phyloP scores from a whole-genome alignment of 805 yeast genomes.

The Yamadazyma akitaensis region DNA sequence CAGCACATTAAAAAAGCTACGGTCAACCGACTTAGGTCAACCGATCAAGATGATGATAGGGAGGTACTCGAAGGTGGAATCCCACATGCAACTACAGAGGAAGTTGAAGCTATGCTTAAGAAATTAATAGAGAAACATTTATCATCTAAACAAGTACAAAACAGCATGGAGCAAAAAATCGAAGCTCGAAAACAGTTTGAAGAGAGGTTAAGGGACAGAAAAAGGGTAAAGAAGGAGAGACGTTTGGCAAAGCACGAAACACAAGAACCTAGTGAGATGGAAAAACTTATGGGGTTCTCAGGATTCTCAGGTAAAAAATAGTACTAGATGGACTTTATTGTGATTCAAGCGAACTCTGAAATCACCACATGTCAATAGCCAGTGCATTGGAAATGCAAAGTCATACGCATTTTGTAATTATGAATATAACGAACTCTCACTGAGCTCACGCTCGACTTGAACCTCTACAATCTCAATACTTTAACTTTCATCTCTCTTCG shows the following conservation, averaged over 20 bases:
- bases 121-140: constrained; percentile 20
- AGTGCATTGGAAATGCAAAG: too few relatives aligned
- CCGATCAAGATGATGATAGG: constrained; percentile 12
- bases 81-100: constrained; percentile 31
- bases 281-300: constrained; percentile 55
- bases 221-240: constrained; percentile 18
- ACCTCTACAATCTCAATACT: neutral
- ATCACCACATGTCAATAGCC: too few relatives aligned
- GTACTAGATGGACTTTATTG: neutral
- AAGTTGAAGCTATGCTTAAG: constrained; percentile 31
- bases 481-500: constrained; percentile 3
- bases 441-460: too few relatives aligned
- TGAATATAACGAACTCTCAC: too few relatives aligned
- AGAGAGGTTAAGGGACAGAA: constrained; percentile 27
- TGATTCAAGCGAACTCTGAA: too few relatives aligned
- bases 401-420: too few relatives aligned
- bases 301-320: neutral
- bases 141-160: constrained; percentile 23
- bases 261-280: constrained; percentile 20
- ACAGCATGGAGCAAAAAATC: constrained; percentile 39
- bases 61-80: constrained; percentile 33
- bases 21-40: constrained; percentile 1
- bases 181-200: constrained; percentile 38
- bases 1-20: constrained; percentile 50
- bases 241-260: constrained; percentile 10